Evolutionary conservation across 345 rosid genomes (phyloP).

Genomic region (Capsella bursapastoris): DNA sequence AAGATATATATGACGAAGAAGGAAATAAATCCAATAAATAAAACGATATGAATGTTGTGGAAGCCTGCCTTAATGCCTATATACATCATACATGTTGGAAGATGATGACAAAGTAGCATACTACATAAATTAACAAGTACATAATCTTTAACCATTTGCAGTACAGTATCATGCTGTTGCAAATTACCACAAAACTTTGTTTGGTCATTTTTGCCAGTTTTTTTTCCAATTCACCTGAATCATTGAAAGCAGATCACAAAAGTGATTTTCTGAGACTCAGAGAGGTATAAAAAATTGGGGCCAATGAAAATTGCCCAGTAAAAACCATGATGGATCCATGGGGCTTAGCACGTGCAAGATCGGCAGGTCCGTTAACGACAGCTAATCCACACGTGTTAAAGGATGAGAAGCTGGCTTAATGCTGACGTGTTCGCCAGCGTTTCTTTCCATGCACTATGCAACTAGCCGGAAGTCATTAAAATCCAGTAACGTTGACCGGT

Average conservation of each 20-base stretch:
- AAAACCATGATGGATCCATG: slow-evolving; percentile 32
- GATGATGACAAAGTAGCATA: background rate
- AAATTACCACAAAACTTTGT: no score
- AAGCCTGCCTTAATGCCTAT: no score
- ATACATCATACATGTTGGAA: background rate
- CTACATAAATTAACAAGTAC: background rate
- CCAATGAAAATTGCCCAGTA: slow-evolving; percentile 12
- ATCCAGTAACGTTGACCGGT: slow-evolving; percentile 29
- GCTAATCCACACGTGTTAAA: slow-evolving; percentile 40
- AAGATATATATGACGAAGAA: slow-evolving; percentile 20
- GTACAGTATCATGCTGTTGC: background rate
- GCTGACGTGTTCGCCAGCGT: slow-evolving; percentile 38
- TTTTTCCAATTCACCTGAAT: slow-evolving; percentile 27
- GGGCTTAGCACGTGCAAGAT: slow-evolving; percentile 38
- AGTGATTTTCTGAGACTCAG: background rate
- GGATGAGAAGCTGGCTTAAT: slow-evolving; percentile 27
- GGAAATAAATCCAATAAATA: slow-evolving; percentile 19
- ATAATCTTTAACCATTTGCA: background rate
- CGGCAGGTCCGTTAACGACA: slow-evolving; percentile 31
- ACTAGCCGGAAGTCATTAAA: slow-evolving; percentile 17
- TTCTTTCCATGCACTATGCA: slow-evolving; percentile 4
- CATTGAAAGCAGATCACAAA: slow-evolving; percentile 13
- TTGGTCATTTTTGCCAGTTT: background rate
- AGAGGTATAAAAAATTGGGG: background rate
- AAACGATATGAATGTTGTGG: background rate